Conservation (phyloP, 805 yeast genomes). For the Starmerella sp. region DNA sequence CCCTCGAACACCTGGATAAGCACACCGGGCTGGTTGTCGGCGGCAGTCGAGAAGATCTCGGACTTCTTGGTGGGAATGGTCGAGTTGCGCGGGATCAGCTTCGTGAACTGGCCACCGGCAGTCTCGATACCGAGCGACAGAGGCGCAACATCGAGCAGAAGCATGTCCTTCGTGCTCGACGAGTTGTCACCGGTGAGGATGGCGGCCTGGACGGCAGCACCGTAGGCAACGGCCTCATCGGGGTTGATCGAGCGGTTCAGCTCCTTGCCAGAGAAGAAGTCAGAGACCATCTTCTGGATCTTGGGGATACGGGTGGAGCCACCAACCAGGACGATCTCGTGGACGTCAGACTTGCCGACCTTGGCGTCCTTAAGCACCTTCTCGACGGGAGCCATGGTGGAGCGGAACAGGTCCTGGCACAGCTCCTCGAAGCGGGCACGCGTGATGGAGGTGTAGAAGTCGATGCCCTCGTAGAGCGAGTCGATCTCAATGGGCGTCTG, state of each 20-base stretch:
- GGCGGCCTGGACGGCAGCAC: slow-evolving; percentile 98
- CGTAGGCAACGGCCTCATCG: slow-evolving; percentile 98
- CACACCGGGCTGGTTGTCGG: slow-evolving; percentile 98
- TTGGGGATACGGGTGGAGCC: slow-evolving; percentile 98
- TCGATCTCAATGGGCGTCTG: slow-evolving; percentile 93
- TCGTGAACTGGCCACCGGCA: slow-evolving; percentile 99
- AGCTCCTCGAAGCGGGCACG: slow-evolving; percentile 97
- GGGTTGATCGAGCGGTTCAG: slow-evolving; percentile 95
- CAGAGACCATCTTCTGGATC: slow-evolving; percentile 88
- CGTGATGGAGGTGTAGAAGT: slow-evolving; percentile 90
- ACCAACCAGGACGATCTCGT: slow-evolving; percentile 92
- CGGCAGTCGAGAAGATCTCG: slow-evolving; percentile 90
- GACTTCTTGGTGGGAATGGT: slow-evolving; percentile 97
- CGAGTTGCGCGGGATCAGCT: slow-evolving; percentile 95
- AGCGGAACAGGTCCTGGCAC: slow-evolving; percentile 87
- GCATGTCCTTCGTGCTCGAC: slow-evolving; percentile 88
- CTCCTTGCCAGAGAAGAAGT: slow-evolving; percentile 94
- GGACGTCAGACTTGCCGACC: slow-evolving; percentile 77
- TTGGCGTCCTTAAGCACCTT: slow-evolving; percentile 84
- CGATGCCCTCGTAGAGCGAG: slow-evolving; percentile 88
- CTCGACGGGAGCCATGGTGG: slow-evolving; percentile 90
- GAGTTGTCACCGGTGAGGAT: slow-evolving; percentile 93
- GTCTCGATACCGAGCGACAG: slow-evolving; percentile 95
- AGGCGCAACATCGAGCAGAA: slow-evolving; percentile 95
- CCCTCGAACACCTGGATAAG: slow-evolving; percentile 95